Percentiles rank a stretch among this genome's conserved stretches.
Conservation (phyloP, 306 rosid species). For the Quillaja saponaria region DNA sequence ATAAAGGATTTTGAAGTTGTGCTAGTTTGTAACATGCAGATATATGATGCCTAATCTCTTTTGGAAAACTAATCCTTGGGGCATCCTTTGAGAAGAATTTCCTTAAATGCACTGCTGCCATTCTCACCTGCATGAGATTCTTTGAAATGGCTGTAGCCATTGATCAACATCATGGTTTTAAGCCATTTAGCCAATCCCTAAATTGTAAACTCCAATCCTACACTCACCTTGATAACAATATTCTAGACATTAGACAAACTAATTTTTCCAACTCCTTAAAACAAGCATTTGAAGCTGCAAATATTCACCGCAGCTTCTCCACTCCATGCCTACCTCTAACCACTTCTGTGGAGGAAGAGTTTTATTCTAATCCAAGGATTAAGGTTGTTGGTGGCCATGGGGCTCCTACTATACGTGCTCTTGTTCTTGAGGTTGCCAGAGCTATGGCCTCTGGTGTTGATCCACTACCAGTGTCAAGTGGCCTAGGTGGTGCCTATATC, state of each 20-base stretch:
- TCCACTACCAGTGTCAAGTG: conserved; percentile 64
- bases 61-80: conserved; percentile 44
- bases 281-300: conserved; percentile 49
- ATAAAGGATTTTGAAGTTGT: too few relatives aligned
- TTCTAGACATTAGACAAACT: conserved; percentile 40
- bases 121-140: conserved; percentile 52
- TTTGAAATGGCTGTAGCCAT: conserved; percentile 76
- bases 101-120: conserved; percentile 57
- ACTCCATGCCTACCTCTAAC: conserved; percentile 81
- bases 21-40: conserved; percentile 42
- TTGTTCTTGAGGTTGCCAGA: conserved; percentile 76
- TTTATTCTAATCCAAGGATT: conserved; percentile 52
- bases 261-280: conserved; percentile 48
- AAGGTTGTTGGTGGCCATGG: conserved; percentile 64
- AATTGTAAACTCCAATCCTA: conserved; percentile 80
- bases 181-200: conserved; percentile 35
- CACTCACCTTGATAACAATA: conserved; percentile 58
- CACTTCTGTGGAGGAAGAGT: conserved; percentile 47
- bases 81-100: conserved; percentile 29
- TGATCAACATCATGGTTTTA: conserved; percentile 62
- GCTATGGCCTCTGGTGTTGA: conserved; percentile 75
- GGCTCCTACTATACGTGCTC: conserved; percentile 56
- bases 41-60: conserved; percentile 30
- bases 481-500: conserved; percentile 81
- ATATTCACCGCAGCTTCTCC: conserved; percentile 83